phyloP scores from a whole-genome alignment of 192 early-diverging fungal genomes.

The Helicostylum pulchrum region DNA sequence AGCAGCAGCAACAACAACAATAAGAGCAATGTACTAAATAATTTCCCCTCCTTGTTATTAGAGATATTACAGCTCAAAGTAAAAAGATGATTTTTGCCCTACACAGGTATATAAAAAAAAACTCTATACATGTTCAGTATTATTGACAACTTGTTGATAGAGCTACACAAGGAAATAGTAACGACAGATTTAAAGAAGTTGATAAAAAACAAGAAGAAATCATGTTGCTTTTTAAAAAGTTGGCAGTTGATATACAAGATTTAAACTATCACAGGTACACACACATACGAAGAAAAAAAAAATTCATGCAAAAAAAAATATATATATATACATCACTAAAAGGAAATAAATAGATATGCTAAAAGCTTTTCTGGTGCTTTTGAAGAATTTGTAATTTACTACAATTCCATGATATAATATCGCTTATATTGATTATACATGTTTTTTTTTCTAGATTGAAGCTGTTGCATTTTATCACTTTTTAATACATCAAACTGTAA shows the following conservation, averaged over 20 bases:
- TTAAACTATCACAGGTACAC: constrained; percentile 1
- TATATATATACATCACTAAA: neutral
- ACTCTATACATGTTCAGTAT: too few relatives aligned
- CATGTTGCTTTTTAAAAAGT: constrained; percentile 1
- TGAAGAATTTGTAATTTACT: constrained; percentile 12
- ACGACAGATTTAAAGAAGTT: neutral
- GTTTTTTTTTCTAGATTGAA: constrained; percentile 6
- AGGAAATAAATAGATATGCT: neutral
- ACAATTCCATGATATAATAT: neutral
- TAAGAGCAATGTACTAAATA: too few relatives aligned
- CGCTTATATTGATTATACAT: neutral
- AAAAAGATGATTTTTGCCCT: constrained; percentile 15
- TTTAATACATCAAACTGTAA: constrained; percentile 3
- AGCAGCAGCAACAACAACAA: too few relatives aligned
- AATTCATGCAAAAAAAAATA: neutral
- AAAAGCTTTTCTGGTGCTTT: constrained; percentile 16
- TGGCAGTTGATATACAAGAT: constrained; percentile 11
- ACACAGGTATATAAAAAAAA: constrained; percentile 1
- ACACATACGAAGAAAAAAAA: neutral
- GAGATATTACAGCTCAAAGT: constrained; percentile 13
- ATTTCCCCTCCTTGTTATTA: neutral
- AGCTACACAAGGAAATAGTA: neutral
- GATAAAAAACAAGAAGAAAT: constrained; percentile 9
- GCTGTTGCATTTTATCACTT: constrained; percentile 13
- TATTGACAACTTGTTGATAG: neutral